Evolutionary conservation across 345 rosid species (phyloP), one percentile per base, ranked within the genome.

Genomic region (Lepidium africanum): DNA sequence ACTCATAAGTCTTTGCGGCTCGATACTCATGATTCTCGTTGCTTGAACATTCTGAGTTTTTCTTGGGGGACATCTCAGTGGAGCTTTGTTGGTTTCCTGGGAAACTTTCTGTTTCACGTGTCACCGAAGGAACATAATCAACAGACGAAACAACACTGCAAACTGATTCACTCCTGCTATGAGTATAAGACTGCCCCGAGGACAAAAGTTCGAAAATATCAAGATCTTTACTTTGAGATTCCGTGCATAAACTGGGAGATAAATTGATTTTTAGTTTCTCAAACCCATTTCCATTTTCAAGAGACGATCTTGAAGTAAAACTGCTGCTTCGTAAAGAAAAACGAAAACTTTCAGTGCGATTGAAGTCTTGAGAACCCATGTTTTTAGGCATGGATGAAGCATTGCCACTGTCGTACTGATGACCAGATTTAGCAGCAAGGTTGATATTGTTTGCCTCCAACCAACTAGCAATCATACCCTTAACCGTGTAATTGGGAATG

Each of bases 391-490:
- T 76, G 49, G 81, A 46, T 12, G 80, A 65, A 63, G 70, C 78
- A 39, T 78, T 71, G 17, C 72, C 66, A 65, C 59, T 60, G 74
- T 76, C 81, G 53, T 53, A 49, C 43, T 49, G 63, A 75, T 60
- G 47, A 48, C 43, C 74, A 57, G 75, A 66, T 55, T 65, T 69
- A 55, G 71, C 58, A 19, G 78, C 58, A 74, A 79, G 71, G 51
- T 56, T 77, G 60, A 83, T 67, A 64, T 71, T 81, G 72, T 88
- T 90, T 80, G 83, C 84, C 74, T 82, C 86, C 32, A 89, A 82
- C 98, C 98, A 90, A 77, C 80, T 86, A 35, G 82, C 68, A 68
- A 87, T 90, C 96, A 90, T 87, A 74, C 89, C 96, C 76, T 90
- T 93, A 77, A 93, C 97, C 17, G 84, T 93, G 82, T 85, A 83